Percentiles rank a stretch among this genome's conserved stretches.
Evolutionary conservation across 306 rosid species (phyloP).

Genomic region (Medicago lupulina): DNA sequence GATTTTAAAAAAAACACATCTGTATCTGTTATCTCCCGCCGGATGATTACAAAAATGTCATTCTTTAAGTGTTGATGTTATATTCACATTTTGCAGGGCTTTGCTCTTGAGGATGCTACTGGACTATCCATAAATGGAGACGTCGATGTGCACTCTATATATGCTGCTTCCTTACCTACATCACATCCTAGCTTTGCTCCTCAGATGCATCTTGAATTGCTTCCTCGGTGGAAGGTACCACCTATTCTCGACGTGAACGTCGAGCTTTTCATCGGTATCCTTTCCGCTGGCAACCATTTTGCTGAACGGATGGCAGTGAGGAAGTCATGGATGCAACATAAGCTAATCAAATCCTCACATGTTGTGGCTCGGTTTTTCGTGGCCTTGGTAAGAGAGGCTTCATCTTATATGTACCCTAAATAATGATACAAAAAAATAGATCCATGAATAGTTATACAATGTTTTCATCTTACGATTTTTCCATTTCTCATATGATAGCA

Average conservation of each 20-base stretch:
- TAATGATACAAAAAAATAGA: constrained; percentile 27
- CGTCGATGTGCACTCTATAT: constrained; percentile 79
- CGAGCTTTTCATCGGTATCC: constrained; percentile 88
- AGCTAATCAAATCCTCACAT: constrained; percentile 69
- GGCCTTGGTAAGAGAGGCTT: constrained; percentile 73
- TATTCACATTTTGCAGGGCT: constrained; percentile 72
- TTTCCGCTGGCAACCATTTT: constrained; percentile 97
- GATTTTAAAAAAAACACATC: background rate
- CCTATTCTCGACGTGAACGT: constrained; percentile 51
- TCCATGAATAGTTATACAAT: background rate
- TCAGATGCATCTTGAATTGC: constrained; percentile 80
- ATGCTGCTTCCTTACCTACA: constrained; percentile 83
- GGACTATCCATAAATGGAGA: constrained; percentile 87
- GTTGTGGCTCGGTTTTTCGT: constrained; percentile 89
- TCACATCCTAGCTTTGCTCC: constrained; percentile 94
- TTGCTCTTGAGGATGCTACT: constrained; percentile 95
- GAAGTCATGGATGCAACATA: constrained; percentile 98
- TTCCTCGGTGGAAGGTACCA: constrained; percentile 82
- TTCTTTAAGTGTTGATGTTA: constrained; percentile 8
- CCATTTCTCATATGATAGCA: constrained; percentile 60
- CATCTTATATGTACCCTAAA: constrained; percentile 13
- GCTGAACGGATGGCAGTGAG: constrained; percentile 96
- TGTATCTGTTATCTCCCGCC: constrained; percentile 32
- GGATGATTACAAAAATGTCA: constrained; percentile 7
- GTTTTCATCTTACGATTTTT: constrained; percentile 40